Conservation (phyloP, 129 eudicot species). For the Kitagawia praeruptora region DNA sequence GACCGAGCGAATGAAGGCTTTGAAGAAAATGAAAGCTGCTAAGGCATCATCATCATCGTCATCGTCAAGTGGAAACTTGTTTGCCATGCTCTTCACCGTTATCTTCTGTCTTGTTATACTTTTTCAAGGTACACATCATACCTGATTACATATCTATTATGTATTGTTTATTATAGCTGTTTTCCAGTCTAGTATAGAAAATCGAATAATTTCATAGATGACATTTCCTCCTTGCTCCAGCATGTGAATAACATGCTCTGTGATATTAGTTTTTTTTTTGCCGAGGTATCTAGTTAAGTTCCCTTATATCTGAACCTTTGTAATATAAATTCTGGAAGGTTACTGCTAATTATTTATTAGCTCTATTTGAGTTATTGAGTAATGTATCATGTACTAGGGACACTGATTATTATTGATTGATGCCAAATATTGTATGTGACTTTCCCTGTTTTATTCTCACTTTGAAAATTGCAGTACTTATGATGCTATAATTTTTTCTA, state of each 20-base stretch:
- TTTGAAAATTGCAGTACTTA: background rate
- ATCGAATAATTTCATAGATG: background rate
- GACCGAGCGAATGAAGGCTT: slow-evolving; percentile 60
- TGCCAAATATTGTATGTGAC: background rate
- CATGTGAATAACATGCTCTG: background rate
- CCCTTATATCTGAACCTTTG: background rate
- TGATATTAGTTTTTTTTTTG: background rate
- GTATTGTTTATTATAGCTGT: background rate
- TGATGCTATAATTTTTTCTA: slow-evolving; percentile 2
- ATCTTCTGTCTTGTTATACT: slow-evolving; percentile 51
- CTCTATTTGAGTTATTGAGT: background rate
- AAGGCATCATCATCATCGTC: slow-evolving; percentile 33
- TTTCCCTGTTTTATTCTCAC: background rate
- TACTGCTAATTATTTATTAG: too few species aligned
- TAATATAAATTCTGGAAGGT: background rate
- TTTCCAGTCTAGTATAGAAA: background rate
- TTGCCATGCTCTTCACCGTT: slow-evolving; percentile 63
- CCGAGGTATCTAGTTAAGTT: background rate
- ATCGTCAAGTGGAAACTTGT: slow-evolving; percentile 30
- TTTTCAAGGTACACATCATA: slow-evolving; percentile 45
- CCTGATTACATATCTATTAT: background rate
- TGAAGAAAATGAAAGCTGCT: slow-evolving; percentile 66
- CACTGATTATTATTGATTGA: background rate
- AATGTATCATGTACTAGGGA: background rate
- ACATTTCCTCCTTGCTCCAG: background rate